Percentiles rank a stretch among this genome's conserved stretches.
These are phyloP conservation scores for Ottelia alismoides DNA, from an alignment of 106 monocot species.

Conservation along the genomic window DNA sequence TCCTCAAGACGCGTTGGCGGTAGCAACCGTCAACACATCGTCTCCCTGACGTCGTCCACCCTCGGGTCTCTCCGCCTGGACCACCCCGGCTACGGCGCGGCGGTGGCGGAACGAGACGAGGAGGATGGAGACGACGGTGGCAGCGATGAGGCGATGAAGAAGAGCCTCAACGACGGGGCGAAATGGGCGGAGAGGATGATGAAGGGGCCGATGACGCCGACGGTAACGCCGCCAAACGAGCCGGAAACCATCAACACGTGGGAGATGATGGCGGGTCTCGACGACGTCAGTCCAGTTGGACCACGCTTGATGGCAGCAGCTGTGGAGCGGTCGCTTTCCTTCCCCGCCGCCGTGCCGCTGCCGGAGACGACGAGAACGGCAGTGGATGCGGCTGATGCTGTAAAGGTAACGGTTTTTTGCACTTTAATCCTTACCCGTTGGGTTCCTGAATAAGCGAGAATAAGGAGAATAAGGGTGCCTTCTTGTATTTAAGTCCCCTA, in stretches of 20 bases:
- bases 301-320: neutral
- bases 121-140: slow-evolving; percentile 14
- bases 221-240: slow-evolving; percentile 1
- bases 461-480: no score
- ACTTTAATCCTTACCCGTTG: no score
- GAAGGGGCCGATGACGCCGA: slow-evolving; percentile 8
- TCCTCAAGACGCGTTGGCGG: slow-evolving; percentile 1
- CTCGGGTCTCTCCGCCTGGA: slow-evolving; percentile 43
- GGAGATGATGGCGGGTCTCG: slow-evolving; percentile 20
- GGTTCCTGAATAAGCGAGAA: no score
- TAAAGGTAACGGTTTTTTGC: no score
- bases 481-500: no score
- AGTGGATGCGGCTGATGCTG: no score
- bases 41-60: slow-evolving; percentile 58
- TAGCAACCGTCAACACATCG: slow-evolving; percentile 16
- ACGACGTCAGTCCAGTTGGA: slow-evolving; percentile 5
- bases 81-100: neutral
- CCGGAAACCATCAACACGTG: slow-evolving; percentile 8
- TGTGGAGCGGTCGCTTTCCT: no score
- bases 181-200: slow-evolving; percentile 20
- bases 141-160: slow-evolving; percentile 17
- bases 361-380: no score
- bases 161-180: slow-evolving; percentile 14
- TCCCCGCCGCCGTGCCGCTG: no score
- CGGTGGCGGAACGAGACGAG: no score